These are phyloP conservation scores for Spathaspora girioi DNA, from an alignment of 805 yeast species.

Conservation along the genomic window DNA sequence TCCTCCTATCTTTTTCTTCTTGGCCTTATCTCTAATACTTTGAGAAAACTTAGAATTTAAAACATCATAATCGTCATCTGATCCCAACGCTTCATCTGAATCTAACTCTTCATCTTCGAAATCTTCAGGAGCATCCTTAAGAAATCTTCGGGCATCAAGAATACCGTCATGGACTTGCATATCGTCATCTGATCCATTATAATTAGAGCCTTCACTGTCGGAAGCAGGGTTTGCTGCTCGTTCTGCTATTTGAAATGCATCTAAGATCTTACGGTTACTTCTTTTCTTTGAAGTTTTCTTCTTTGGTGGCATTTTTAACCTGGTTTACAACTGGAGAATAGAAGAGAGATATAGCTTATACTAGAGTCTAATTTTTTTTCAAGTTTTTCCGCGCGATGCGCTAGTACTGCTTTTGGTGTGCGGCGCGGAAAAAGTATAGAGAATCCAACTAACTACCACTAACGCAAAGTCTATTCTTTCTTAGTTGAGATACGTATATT, in stretches of 20 bases:
- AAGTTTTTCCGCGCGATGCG: not conserved
- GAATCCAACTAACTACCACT: not conserved
- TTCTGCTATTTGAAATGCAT: constrained; percentile 45
- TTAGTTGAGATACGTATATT: not conserved
- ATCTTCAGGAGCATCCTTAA: constrained; percentile 15
- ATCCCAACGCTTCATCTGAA: constrained; percentile 86
- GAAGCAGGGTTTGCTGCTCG: constrained; percentile 26
- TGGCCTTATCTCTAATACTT: constrained; percentile 55
- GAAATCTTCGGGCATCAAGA: constrained; percentile 37
- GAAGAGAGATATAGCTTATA: constrained; percentile 5
- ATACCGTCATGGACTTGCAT: constrained; percentile 32
- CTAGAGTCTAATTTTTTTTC: not conserved
- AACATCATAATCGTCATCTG: constrained; percentile 67
- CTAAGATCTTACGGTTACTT: constrained; percentile 33
- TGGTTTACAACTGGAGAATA: not conserved
- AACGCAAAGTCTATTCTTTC: not conserved
- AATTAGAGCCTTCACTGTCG: constrained; percentile 15
- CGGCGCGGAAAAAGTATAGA: not conserved
- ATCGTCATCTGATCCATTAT: constrained; percentile 16
- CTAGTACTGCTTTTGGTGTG: not conserved
- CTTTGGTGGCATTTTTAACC: constrained; percentile 11
- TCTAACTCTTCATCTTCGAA: constrained; percentile 67
- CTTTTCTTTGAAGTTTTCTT: constrained; percentile 25
- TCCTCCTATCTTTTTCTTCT: constrained; percentile 26
- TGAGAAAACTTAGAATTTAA: constrained; percentile 67